Evolutionary conservation across 2,329 filamentous ascomycete species (phyloP).

Genomic region (Colletotrichum destructivum): DNA sequence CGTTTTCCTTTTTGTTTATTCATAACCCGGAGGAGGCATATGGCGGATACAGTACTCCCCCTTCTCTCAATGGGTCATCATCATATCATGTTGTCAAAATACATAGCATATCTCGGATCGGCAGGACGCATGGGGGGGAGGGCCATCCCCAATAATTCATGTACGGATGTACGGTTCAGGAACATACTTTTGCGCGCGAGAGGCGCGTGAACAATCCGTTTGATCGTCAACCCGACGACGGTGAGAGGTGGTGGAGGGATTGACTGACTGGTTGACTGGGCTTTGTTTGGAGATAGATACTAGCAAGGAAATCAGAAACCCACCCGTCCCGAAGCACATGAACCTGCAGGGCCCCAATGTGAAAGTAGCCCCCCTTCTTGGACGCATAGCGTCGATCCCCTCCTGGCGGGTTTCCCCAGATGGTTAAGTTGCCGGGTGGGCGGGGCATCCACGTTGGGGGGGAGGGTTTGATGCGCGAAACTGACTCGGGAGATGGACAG

Average conservation of each 20-base stretch:
- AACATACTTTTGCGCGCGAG: neutral
- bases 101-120: constrained; percentile 13
- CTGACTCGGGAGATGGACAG: constrained; percentile 39
- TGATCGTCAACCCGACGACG: neutral
- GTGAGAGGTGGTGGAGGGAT: neutral
- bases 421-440: constrained; percentile 10
- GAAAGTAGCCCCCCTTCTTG: neutral
- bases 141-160: neutral
- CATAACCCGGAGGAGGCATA: constrained; percentile 26
- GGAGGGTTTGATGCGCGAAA: constrained; percentile 1
- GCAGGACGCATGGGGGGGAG: neutral
- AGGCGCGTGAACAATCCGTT: neutral
- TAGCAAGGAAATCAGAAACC: neutral
- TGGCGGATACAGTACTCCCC: constrained; percentile 42
- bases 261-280: neutral
- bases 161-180: neutral
- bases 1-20: constrained; percentile 3
- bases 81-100: constrained; percentile 1
- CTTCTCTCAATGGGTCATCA: constrained; percentile 26
- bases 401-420: constrained; percentile 14
- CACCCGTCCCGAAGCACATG: constrained; percentile 1
- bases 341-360: neutral
- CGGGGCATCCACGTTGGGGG: neutral
- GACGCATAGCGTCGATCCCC: constrained; percentile 24
- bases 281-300: neutral